These are phyloP conservation scores for Kodamaea suecica DNA, from an alignment of 1,139 yeast species.

Conservation along the genomic window DNA sequence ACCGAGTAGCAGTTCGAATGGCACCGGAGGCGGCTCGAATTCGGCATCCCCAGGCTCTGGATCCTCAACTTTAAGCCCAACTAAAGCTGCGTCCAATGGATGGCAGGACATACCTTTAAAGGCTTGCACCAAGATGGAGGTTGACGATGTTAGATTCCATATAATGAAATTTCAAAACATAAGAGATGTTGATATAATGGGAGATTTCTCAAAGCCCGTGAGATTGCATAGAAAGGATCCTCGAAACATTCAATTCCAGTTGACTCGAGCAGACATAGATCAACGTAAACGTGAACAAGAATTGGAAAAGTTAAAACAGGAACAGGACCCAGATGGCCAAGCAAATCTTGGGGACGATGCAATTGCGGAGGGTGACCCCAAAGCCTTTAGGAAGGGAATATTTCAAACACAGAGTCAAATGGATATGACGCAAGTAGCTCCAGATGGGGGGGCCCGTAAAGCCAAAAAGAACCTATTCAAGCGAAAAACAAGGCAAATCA, in stretches of 20 bases:
- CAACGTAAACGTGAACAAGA: conserved; percentile 52
- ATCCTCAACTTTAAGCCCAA: too few species aligned
- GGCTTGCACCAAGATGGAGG: conserved; percentile 70
- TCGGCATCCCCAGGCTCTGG: too few species aligned
- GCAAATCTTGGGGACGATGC: conserved; percentile 12
- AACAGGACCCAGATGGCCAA: conserved; percentile 17
- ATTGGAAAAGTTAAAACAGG: conserved; percentile 23
- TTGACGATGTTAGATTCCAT: conserved; percentile 75
- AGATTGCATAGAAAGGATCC: conserved; percentile 92
- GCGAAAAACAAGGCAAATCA: conserved; percentile 82
- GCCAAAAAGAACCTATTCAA: conserved; percentile 61
- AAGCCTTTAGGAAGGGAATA: conserved; percentile 9
- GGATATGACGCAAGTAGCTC: conserved; percentile 73
- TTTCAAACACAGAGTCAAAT: conserved; percentile 9
- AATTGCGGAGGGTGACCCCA: conserved; percentile 15
- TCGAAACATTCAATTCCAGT: conserved; percentile 79
- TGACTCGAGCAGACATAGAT: conserved; percentile 61
- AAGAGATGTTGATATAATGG: conserved; percentile 65
- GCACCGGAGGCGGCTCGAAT: too few species aligned
- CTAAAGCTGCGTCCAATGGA: conserved; percentile 16
- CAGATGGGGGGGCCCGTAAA: conserved; percentile 88
- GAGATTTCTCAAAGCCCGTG: conserved; percentile 75
- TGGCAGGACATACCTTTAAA: conserved; percentile 69
- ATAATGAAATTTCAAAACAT: conserved; percentile 77
- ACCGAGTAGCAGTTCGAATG: background rate